Evolutionary conservation across 495 filamentous ascomycete species (phyloP).

Genomic region (Trypethelium eluteriae): DNA sequence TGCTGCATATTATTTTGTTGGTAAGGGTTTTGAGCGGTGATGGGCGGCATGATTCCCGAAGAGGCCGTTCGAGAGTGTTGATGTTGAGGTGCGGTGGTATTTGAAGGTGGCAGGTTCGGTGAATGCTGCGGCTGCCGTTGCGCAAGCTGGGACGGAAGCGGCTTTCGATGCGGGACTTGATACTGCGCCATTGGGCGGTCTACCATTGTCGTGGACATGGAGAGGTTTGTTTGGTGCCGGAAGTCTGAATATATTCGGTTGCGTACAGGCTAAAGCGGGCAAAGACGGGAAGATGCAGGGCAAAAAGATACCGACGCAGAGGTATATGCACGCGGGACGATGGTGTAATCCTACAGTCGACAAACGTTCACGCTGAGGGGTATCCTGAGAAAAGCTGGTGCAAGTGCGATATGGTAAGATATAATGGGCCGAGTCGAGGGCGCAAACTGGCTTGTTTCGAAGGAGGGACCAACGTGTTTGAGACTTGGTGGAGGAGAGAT

Average conservation of each 20-base stretch:
- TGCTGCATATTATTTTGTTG: not conserved
- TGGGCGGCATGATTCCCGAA: not conserved
- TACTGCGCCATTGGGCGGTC: slow-evolving; percentile 5
- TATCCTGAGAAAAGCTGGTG: not conserved
- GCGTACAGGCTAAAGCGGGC: slow-evolving; percentile 3
- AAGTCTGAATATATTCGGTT: not conserved
- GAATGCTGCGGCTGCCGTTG: slow-evolving; percentile 1
- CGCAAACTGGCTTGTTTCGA: slow-evolving; percentile 7
- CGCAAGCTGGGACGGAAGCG: slow-evolving; percentile 11
- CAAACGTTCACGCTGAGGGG: not conserved
- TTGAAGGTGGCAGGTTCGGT: not conserved
- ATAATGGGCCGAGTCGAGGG: not conserved
- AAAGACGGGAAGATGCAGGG: slow-evolving; percentile 5
- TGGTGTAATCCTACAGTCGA: not conserved
- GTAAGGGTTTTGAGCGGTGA: not conserved
- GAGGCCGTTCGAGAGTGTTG: slow-evolving; percentile 9
- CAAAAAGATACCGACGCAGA: slow-evolving; percentile 1
- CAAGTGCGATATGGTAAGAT: not conserved
- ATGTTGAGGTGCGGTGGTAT: slow-evolving; percentile 7
- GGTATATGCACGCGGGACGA: not conserved
- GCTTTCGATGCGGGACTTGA: slow-evolving; percentile 15
- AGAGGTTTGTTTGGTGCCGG: not conserved
- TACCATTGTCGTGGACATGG: slow-evolving; percentile 8
- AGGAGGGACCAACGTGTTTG: slow-evolving; percentile 6
- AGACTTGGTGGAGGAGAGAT: not conserved